Evolutionary conservation across 345 rosid species (phyloP), one percentile per base, ranked within the genome.

Genomic region (Turritis glabra): DNA sequence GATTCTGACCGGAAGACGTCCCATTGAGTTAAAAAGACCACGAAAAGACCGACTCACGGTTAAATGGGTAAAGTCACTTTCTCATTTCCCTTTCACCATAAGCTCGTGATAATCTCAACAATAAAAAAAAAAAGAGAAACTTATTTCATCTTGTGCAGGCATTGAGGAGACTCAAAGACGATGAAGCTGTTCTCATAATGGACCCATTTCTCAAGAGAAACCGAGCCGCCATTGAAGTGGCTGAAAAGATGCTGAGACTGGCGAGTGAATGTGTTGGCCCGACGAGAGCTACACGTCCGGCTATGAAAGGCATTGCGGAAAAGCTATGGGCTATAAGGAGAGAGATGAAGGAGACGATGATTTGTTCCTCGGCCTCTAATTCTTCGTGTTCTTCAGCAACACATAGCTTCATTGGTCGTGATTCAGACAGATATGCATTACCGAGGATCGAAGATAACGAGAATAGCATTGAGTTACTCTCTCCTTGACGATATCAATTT

Each of bases 261-360:
- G 98, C 97, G 8, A 80, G 60, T 3, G 76, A 74, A 41, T 94
- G 98, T 83, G 73, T 91, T 13, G 83, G 83, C 29, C 70, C 84
- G 5, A 29, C 79, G 2, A 88, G 84, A 84, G 83, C 71, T 38
- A 77, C 89, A 37, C 85, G 98, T 32, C 98, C 98, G 4, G 54
- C 85, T 74, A 94, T 94, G 97, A 86, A 85, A 78, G 78, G 43
- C 40, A 86, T 95, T 44, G 96, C 64, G 1, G 97, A 94, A 73
- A 80, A 77, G 25, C 73, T 94, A 35, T 94, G 98, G 98, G 83
- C 54, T 46, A 81, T 86, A 22, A 85, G 98, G 27, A 91, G 80
- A 80, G 86, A 86, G 21, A 78, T 80, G 37, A 83, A 81, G 67
- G 93, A 88, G 55, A 80, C 48, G 9, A 35, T 73, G 40, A 8